These are phyloP conservation scores for Sporothrix brunneoviolacea DNA, from an alignment of 2,329 filamentous ascomycete species.

Conservation along the genomic window DNA sequence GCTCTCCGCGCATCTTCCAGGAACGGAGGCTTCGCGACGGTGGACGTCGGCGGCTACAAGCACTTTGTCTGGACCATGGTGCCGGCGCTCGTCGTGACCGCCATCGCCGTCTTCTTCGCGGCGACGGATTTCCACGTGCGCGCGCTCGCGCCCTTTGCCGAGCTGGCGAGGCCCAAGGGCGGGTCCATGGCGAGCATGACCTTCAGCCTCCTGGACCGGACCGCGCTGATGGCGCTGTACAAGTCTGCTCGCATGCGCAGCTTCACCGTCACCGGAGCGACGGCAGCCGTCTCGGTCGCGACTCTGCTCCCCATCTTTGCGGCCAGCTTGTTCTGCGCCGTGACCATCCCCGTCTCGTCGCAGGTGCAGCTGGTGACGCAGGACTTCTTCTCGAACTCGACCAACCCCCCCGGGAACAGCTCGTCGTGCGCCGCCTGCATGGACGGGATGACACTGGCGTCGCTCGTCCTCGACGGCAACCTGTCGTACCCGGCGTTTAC, in stretches of 20 bases:
- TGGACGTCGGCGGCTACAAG: constrained; percentile 21
- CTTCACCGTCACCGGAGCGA: too few relatives aligned
- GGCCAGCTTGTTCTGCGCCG: constrained; percentile 27
- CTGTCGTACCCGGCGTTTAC: constrained; percentile 32
- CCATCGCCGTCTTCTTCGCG: constrained; percentile 26
- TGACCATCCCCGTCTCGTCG: constrained; percentile 21
- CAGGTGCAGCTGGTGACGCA: constrained; percentile 21
- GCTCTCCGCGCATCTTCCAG: constrained; percentile 26
- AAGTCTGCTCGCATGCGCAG: constrained; percentile 21
- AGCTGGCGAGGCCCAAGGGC: constrained; percentile 20
- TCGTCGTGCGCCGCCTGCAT: constrained; percentile 17
- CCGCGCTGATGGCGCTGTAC: constrained; percentile 23
- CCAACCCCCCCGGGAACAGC: not conserved
- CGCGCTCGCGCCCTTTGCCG: constrained; percentile 28
- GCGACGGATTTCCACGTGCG: constrained; percentile 28
- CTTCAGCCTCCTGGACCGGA: constrained; percentile 28
- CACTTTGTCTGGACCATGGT: constrained; percentile 31
- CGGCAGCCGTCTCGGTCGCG: constrained; percentile 24
- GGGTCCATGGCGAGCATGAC: constrained; percentile 26
- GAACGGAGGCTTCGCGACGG: constrained; percentile 26
- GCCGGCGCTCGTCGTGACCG: constrained; percentile 25
- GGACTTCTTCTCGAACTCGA: constrained; percentile 28
- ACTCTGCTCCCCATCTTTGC: constrained; percentile 28
- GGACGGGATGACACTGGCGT: constrained; percentile 27
- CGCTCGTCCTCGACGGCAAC: constrained; percentile 30